phyloP scores from a whole-genome alignment of 345 rosid species.

The Salix viminalis region DNA sequence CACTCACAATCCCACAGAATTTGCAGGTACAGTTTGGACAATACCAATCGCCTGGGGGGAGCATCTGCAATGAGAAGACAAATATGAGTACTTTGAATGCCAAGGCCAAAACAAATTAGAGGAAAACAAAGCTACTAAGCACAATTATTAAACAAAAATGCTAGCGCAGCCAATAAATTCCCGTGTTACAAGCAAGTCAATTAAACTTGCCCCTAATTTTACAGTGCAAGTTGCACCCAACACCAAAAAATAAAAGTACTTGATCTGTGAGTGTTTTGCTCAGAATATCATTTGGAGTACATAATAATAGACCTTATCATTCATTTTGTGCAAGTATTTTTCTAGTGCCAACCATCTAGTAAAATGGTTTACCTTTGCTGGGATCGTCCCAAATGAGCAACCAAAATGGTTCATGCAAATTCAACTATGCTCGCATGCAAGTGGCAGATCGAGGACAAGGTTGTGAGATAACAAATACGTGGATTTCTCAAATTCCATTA shows the following conservation, averaged over 20 bases:
- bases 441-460: background rate
- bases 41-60: conserved; percentile 33
- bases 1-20: conserved; percentile 27
- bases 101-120: background rate
- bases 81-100: background rate
- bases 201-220: background rate
- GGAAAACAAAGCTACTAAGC: background rate
- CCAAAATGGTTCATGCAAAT: background rate
- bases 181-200: conserved; percentile 6
- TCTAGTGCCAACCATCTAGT: background rate
- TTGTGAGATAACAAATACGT: background rate
- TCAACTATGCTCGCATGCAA: background rate
- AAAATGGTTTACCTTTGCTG: background rate
- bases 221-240: background rate
- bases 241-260: background rate
- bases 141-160: background rate
- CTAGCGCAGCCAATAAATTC: background rate
- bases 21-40: conserved; percentile 34
- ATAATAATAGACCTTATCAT: background rate
- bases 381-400: background rate
- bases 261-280: background rate
- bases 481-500: background rate
- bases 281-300: background rate
- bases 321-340: background rate
- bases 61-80: conserved; percentile 23